A percentile compares a stretch with the other conserved stretches of the same genome.
These are phyloP conservation scores for Exsudoporus frostii DNA, from an alignment of 768 basidiomycete species.

Conservation along the genomic window DNA sequence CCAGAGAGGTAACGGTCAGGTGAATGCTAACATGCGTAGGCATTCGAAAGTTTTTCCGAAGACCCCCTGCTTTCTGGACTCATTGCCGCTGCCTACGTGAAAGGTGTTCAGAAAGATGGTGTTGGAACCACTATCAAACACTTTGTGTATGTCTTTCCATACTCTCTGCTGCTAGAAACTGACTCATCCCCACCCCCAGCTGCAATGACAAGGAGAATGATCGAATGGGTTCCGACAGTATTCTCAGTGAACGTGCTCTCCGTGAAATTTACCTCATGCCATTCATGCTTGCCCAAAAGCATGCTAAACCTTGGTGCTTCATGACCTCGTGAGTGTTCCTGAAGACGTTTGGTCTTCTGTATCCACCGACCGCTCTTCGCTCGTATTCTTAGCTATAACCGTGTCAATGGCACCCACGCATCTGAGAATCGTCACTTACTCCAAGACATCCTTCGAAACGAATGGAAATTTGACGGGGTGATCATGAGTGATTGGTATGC, in stretches of 20 bases:
- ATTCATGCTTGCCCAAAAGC: constrained; percentile 56
- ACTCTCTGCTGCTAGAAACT: neutral
- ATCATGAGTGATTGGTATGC: constrained; percentile 81
- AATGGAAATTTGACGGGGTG: constrained; percentile 73
- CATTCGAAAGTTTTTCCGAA: constrained; percentile 78
- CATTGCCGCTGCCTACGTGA: constrained; percentile 70
- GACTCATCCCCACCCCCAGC: constrained; percentile 28
- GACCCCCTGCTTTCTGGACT: constrained; percentile 73
- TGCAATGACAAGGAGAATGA: constrained; percentile 84
- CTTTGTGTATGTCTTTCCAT: constrained; percentile 52
- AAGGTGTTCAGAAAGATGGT: constrained; percentile 72
- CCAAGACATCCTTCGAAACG: constrained; percentile 58
- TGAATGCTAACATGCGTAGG: constrained; percentile 34
- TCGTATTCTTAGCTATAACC: constrained; percentile 51
- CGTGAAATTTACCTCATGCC: constrained; percentile 61
- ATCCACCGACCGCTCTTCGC: neutral
- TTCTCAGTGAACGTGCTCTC: constrained; percentile 49
- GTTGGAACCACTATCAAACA: constrained; percentile 80
- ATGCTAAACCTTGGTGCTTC: constrained; percentile 49
- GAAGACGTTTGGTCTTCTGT: neutral
- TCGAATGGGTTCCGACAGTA: constrained; percentile 55
- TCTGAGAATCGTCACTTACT: constrained; percentile 64
- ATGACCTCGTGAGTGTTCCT: constrained; percentile 59
- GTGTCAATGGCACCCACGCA: constrained; percentile 71
- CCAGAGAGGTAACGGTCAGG: neutral